Evolutionary conservation across 257 asterid genomes (phyloP), one percentile per base, ranked within the genome.

Genomic region (Cinchona pubescens): DNA sequence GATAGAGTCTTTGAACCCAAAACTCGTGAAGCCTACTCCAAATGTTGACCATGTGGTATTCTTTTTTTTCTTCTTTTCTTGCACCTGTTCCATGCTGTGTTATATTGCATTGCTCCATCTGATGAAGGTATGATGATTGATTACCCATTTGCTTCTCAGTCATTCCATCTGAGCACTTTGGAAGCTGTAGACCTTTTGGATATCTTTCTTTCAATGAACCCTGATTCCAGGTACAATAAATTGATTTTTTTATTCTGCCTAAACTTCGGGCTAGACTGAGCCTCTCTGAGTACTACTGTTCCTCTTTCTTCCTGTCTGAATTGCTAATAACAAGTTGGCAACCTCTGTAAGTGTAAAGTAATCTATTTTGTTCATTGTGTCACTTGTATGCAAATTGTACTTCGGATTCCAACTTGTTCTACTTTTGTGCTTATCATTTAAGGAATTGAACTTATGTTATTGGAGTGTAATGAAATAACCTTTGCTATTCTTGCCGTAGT

Each of bases 121-220:
- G 34, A 37, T 66, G 37, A 18, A 76, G 77, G 76, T 38, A 67
- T 70, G 35, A 23, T 80, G 69, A 61, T 70, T 9, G 23, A 79
- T n/a, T 65, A 45, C 46, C 71, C 74, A 3, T 78, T 67, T 77
- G 75, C 27, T 69, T 81, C 80, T 73, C 94, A 95, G 99, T 78
- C 85, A 30, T 83, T 87, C 77, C 91, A 81, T 82, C 80, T 95
- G 87, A 95, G 85, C 79, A 82, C 90, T 73, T 76, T 85, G 81
- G 97, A 92, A 87, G 98, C 98, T 71, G 85, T 92, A 37, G 94
- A 85, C 65, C 83, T 88, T 81, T 84, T 95, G 83, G 96, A 90
- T 82, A 83, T 83, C 73, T 95, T 83, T 87, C 94, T 95, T 60
- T 83, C 88, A 30, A 95, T 95, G 99, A 87, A 87, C 80, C 99